These are phyloP conservation scores for Xylaria cubensis DNA, from an alignment of 495 filamentous ascomycete species.

Conservation along the genomic window DNA sequence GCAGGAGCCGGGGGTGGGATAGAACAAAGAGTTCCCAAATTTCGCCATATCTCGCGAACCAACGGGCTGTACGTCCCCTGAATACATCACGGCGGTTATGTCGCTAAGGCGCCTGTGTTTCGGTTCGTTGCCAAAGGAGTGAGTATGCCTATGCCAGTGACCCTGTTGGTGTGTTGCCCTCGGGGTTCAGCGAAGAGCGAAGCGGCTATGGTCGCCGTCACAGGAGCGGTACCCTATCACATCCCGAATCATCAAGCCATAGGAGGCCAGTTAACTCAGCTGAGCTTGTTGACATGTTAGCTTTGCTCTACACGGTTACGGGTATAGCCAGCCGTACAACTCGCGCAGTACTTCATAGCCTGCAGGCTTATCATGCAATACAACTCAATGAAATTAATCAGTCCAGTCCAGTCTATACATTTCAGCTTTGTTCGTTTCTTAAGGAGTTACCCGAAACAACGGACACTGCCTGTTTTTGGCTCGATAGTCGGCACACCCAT, in stretches of 20 bases:
- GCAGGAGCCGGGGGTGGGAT: background rate
- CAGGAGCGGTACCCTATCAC: no score
- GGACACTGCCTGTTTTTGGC: background rate
- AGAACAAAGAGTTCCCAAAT: background rate
- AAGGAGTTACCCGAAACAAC: background rate
- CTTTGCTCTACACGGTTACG: background rate
- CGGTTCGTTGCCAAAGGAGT: background rate
- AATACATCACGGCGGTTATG: no score
- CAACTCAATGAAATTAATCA: slow-evolving; percentile 1
- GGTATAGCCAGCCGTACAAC: background rate
- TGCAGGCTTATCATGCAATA: slow-evolving; percentile 3
- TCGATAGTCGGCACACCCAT: background rate
- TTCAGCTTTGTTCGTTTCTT: slow-evolving; percentile 18
- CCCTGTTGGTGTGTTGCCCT: background rate
- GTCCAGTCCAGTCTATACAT: slow-evolving; percentile 10
- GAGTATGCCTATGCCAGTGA: background rate
- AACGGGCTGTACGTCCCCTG: background rate
- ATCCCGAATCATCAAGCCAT: slow-evolving; percentile 1
- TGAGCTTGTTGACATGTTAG: slow-evolving; percentile 5
- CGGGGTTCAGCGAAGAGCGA: slow-evolving; percentile 8
- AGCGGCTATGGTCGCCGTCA: background rate
- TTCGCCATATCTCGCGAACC: background rate
- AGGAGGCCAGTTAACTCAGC: background rate
- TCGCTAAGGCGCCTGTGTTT: background rate
- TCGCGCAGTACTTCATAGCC: background rate